phyloP scores from a whole-genome alignment of 2,329 filamentous ascomycete genomes.

The Colletotrichum abscissum region DNA sequence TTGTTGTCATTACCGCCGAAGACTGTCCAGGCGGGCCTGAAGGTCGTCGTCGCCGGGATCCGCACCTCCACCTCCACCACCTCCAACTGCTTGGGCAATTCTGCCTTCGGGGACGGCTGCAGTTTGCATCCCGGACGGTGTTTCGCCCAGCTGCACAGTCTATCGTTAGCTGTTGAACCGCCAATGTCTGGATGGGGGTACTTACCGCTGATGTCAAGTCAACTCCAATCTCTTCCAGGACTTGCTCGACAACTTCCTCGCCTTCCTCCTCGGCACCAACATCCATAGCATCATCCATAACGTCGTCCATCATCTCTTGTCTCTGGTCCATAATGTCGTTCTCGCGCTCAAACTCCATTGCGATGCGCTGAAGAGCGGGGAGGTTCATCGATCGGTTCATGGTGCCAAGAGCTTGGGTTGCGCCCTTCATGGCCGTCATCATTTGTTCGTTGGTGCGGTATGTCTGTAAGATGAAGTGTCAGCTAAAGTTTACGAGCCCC shows the following conservation, averaged over 20 bases:
- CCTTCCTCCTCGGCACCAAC: slow-evolving; percentile 92
- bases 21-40: slow-evolving; percentile 90
- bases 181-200: neutral
- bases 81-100: slow-evolving; percentile 88
- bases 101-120: slow-evolving; percentile 77
- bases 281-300: slow-evolving; percentile 96
- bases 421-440: slow-evolving; percentile 99
- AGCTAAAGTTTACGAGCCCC: neutral
- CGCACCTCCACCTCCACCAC: slow-evolving; percentile 64
- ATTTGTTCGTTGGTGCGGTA: slow-evolving; percentile 99
- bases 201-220: slow-evolving; percentile 90
- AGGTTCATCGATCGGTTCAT: slow-evolving; percentile 99
- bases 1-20: slow-evolving; percentile 64
- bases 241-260: slow-evolving; percentile 96
- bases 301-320: slow-evolving; percentile 99
- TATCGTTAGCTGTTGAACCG: slow-evolving; percentile 39
- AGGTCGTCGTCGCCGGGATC: slow-evolving; percentile 89
- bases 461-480: slow-evolving; percentile 67
- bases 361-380: slow-evolving; percentile 92
- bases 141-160: slow-evolving; percentile 82
- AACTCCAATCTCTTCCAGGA: slow-evolving; percentile 95
- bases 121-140: slow-evolving; percentile 85
- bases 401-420: slow-evolving; percentile 89
- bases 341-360: slow-evolving; percentile 98
- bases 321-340: slow-evolving; percentile 99